Evolutionary conservation across 176 grass and related monocot genomes (phyloP), one percentile per base, ranked within the genome.

Genomic region (Oryza nivara): DNA sequence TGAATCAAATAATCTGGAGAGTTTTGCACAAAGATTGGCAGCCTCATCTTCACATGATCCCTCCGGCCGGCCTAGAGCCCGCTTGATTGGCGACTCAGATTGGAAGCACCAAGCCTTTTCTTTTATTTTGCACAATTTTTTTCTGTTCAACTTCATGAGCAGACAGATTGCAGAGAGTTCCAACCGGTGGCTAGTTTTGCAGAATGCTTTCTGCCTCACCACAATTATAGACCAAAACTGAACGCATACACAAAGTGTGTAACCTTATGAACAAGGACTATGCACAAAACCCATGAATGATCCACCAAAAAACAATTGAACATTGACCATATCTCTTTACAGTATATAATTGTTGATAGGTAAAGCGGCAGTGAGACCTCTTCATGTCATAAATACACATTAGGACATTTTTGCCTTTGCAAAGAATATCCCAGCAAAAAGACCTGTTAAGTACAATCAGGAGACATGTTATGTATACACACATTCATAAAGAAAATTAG

Each of bases 381-480:
- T 68, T 80, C 70, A 32, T 78, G 84, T 48, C 6, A 22, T 9
- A 63, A 63, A 63, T 63, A 23, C n/a, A 63, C 58, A 63, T 23
- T 23, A 63, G 20, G 58, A 23, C n/a, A 63, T 63, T 63, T 63
- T 94, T 41, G 92, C 94, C 89, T 92, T 97, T 54, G 94, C 92
- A 81, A 97, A 94, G 85, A 97, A 92, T 84, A 97, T 94, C 81
- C 94, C 94, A 88, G 94, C 94, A 92, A 94, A 94, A 86, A 94
- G 94, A 90, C 94, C 94, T 97, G 89, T 61, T 40, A n/a, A 79
- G 28, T 82, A 69, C 47, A 66, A 9, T 38, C 9, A 63, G 32
- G 74, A 84, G 40, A 7, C 34, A 22, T 34, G 20, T 45, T 22
- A 22, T 34, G 20, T 45, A 40, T 67, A 68, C 16, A 11, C 51